Base-by-base conservation (phyloP, 2,329 filamentous ascomycete species). In the Daldinia eschscholtzii region DNA sequence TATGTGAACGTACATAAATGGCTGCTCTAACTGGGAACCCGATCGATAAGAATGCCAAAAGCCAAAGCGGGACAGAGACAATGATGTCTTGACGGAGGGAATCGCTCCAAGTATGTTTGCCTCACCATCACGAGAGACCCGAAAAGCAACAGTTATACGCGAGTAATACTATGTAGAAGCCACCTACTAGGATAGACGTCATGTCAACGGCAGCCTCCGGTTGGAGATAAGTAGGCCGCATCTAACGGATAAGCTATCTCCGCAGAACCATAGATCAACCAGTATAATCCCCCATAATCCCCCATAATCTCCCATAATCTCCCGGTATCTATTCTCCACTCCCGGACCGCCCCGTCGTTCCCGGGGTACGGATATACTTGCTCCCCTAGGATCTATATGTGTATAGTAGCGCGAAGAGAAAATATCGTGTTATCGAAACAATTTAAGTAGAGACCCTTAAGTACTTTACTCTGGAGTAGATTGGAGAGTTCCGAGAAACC, bases 211-310 rank as follows among this genome's bases (percentile, higher is more conserved):
- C 62, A 42, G 35, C 23, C 59, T 70, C 68, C 68, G 68, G 30
- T 42, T 57, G 44, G 33, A 42, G 65, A 68, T 65, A 68, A 65
- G 50, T 60, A 28, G 23, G 23, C 35, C 37, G 12, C 20, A 23
- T 10, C 37, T 57, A 18, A 20, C 55, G 68, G 68, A 70, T 70
- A 68, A 68, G 68, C 56, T 70, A 70, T 70, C 68, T 33, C 33
- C 50, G 26, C 52, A 48, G 28, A 50, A 20, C 30, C 46, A 67
- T 65, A 70, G 26, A 15, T 39, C n/a, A 37, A 26, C 50, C 44
- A 64, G 52, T 33, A 64, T 59, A 48, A 30, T 57, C 20, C 12
- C n/a, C 41, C 26, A 61, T 61, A 55, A 30, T 57, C 26, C 15
- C 42, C 58, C 57, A n/a, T n/a, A n/a, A n/a, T n/a, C n/a, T n/a